phyloP scores from a whole-genome alignment of 164 flowering plant species.

The Dillenia suffruticosa region DNA sequence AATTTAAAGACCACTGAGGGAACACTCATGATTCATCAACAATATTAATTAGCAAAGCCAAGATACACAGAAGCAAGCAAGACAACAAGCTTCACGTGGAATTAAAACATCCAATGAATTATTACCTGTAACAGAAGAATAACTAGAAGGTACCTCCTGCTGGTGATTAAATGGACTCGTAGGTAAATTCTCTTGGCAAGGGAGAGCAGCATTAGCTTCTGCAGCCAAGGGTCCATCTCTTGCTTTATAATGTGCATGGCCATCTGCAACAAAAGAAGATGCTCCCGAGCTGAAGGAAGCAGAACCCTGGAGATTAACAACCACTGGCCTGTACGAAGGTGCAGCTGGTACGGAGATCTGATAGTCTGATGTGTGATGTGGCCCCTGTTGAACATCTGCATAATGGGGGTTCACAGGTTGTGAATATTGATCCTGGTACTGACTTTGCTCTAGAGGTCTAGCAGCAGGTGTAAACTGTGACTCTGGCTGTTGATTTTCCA shows the following conservation, averaged over 20 bases:
- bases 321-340: constrained; percentile 24
- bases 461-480: constrained; percentile 33
- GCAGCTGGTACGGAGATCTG: constrained; percentile 36
- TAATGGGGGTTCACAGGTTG: constrained; percentile 44
- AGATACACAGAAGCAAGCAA: constrained; percentile 20
- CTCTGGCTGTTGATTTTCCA: constrained; percentile 58
- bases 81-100: constrained; percentile 43
- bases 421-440: constrained; percentile 45
- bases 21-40: background rate
- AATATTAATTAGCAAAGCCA: constrained; percentile 9
- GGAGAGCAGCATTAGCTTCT: constrained; percentile 32
- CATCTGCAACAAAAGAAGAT: constrained; percentile 44
- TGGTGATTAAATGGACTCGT: constrained; percentile 59
- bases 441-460: constrained; percentile 49
- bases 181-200: constrained; percentile 38
- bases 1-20: too few relatives aligned
- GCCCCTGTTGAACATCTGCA: constrained; percentile 38
- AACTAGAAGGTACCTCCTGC: constrained; percentile 99
- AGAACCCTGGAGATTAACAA: constrained; percentile 32
- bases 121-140: constrained; percentile 99
- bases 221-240: constrained; percentile 47
- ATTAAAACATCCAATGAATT: constrained; percentile 36
- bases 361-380: constrained; percentile 40
- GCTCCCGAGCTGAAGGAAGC: constrained; percentile 31
- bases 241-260: constrained; percentile 22